Percentiles rank a stretch among this genome's conserved stretches.
Conservation (phyloP, 352 stramenopile genomes). For the Phytophthora melonis region DNA sequence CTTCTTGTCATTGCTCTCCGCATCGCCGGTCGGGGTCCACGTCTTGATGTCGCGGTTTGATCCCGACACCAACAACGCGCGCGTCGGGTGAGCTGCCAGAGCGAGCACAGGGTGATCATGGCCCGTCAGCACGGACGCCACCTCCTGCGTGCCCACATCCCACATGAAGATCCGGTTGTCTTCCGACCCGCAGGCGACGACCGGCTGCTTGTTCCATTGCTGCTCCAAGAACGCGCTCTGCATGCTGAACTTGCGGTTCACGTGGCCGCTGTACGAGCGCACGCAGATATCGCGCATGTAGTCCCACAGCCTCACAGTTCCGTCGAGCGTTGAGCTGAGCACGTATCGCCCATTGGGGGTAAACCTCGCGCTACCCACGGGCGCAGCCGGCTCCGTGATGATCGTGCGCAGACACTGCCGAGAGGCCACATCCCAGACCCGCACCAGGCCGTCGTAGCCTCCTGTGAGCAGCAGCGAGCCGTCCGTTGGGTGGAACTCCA, state of each 20-base stretch:
- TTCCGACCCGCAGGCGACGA: conserved; percentile 93
- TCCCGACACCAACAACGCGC: conserved; percentile 73
- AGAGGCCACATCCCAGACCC: conserved; percentile 97
- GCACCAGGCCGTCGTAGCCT: conserved; percentile 81
- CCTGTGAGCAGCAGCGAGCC: conserved; percentile 93
- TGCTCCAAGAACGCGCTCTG: conserved; percentile 85
- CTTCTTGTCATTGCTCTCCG: conserved; percentile 12
- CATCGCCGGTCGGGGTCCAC: conserved; percentile 42
- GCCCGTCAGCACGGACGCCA: conserved; percentile 65
- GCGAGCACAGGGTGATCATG: conserved; percentile 91
- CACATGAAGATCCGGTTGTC: conserved; percentile 93
- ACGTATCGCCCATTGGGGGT: conserved; percentile 95
- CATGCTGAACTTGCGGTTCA: conserved; percentile 90
- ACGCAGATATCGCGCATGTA: conserved; percentile 71
- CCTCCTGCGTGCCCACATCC: conserved; percentile 87
- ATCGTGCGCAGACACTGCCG: conserved; percentile 96
- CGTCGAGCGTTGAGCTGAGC: conserved; percentile 93
- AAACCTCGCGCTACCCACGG: conserved; percentile 89
- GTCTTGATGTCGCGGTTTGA: conserved; percentile 78
- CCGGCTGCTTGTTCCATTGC: conserved; percentile 38
- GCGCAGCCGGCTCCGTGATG: conserved; percentile 66
- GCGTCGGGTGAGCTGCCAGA: conserved; percentile 76
- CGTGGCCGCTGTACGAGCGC: conserved; percentile 76
- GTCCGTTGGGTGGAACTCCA: conserved; percentile 94
- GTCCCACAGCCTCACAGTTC: conserved; percentile 92